Evolutionary conservation across 257 asterid genomes (phyloP).

Genomic region (Schizonepeta tenuifolia): DNA sequence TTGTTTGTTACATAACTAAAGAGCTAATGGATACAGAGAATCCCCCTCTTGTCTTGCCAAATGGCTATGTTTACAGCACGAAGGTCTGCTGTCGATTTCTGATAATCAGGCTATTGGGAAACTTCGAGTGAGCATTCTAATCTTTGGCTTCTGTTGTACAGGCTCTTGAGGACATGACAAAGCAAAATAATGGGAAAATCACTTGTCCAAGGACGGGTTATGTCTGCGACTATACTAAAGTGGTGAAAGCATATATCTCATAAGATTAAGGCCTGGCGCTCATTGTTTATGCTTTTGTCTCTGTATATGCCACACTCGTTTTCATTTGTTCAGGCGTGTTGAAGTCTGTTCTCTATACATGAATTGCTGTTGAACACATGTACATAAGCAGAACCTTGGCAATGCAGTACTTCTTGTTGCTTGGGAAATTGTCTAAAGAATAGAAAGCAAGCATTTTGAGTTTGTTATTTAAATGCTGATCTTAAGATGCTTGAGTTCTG

Average conservation of each 20-base stretch:
- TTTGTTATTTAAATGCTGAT: slow-evolving; percentile 9
- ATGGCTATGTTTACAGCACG: slow-evolving; percentile 97
- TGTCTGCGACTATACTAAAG: slow-evolving; percentile 66
- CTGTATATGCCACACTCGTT: slow-evolving; percentile 11
- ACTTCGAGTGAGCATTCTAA: not conserved
- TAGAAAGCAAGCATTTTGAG: slow-evolving; percentile 6
- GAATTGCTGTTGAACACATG: slow-evolving; percentile 32
- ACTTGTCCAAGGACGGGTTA: slow-evolving; percentile 89
- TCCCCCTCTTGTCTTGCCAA: slow-evolving; percentile 96
- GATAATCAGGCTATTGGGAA: not conserved
- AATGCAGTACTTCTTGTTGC: slow-evolving; percentile 30
- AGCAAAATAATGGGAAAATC: slow-evolving; percentile 72
- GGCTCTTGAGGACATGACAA: slow-evolving; percentile 96
- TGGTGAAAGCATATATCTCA: slow-evolving; percentile 83
- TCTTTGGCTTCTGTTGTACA: slow-evolving; percentile 28
- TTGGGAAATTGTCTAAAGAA: slow-evolving; percentile 15
- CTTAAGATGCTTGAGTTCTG: not conserved
- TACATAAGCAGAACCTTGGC: slow-evolving; percentile 35
- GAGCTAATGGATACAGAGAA: slow-evolving; percentile 97
- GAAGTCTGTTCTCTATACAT: slow-evolving; percentile 14
- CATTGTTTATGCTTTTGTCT: slow-evolving; percentile 5
- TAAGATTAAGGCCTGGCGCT: slow-evolving; percentile 30
- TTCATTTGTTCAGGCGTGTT: not conserved
- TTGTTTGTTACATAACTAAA: slow-evolving; percentile 88
- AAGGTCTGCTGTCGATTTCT: slow-evolving; percentile 56